Evolutionary conservation across 176 grass and related monocot species (phyloP).

Genomic region (Triticum dicoccoides): DNA sequence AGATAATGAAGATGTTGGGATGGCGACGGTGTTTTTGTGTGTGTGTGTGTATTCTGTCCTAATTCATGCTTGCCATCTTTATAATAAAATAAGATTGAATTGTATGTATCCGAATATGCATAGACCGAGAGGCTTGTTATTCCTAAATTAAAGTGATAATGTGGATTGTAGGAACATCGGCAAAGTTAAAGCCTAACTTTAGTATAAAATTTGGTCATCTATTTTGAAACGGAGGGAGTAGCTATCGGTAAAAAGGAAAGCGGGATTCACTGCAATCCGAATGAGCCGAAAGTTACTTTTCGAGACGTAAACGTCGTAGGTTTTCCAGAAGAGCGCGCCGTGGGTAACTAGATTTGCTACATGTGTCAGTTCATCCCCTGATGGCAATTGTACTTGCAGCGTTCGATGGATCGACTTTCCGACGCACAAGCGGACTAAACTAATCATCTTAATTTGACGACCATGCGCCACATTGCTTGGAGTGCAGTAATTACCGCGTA

Average conservation of each 20-base stretch:
- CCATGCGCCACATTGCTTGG: not conserved
- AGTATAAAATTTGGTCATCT: no score
- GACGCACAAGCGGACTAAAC: slow-evolving; percentile 45
- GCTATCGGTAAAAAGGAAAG: not conserved
- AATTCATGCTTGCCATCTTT: no score
- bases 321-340: slow-evolving; percentile 1
- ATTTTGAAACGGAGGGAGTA: not conserved
- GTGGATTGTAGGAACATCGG: not conserved
- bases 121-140: not conserved
- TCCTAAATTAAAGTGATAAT: not conserved
- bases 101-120: no score
- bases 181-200: not conserved
- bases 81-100: no score
- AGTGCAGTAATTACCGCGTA: not conserved
- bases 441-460: slow-evolving; percentile 11
- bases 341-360: not conserved
- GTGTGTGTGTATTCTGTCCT: no score
- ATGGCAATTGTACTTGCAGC: not conserved
- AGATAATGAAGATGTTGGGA: no score
- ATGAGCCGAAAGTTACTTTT: not conserved
- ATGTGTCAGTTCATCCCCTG: not conserved
- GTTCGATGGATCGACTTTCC: slow-evolving; percentile 15
- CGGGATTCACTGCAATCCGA: not conserved
- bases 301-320: not conserved
- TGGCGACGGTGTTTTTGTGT: no score